A percentile compares a stretch with the other conserved stretches of the same genome.
These are phyloP conservation scores for Boletus rubescentipes DNA, from an alignment of 768 basidiomycete genomes.

Conservation along the genomic window DNA sequence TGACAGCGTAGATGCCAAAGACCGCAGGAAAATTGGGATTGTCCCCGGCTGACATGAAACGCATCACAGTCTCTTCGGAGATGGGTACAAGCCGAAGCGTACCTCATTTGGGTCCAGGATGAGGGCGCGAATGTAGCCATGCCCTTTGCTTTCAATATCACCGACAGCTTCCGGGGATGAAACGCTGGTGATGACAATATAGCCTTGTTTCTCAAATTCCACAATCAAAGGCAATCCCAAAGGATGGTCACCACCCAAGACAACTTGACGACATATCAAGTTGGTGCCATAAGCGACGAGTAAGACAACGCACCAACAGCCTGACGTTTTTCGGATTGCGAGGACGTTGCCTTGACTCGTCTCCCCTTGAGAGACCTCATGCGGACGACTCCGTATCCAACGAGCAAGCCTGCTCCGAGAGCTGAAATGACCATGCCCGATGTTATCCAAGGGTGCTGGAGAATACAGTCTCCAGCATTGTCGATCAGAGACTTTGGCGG, in stretches of 20 bases:
- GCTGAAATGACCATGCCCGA: constrained; percentile 54
- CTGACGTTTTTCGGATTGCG: constrained; percentile 41
- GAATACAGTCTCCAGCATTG: constrained; percentile 50
- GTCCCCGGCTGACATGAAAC: constrained; percentile 55
- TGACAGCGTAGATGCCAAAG: constrained; percentile 74
- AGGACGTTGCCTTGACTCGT: constrained; percentile 25
- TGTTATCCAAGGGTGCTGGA: constrained; percentile 60
- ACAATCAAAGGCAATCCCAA: constrained; percentile 69
- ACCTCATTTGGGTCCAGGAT: constrained; percentile 82
- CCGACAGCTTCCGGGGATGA: constrained; percentile 63
- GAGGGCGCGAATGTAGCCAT: constrained; percentile 79
- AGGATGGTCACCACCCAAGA: constrained; percentile 78
- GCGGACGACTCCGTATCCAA: constrained; percentile 46
- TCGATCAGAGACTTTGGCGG: constrained; percentile 48
- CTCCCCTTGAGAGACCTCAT: constrained; percentile 23
- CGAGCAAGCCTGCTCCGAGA: constrained; percentile 60
- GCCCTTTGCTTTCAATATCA: constrained; percentile 58
- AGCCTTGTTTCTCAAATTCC: constrained; percentile 75
- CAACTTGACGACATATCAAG: constrained; percentile 44
- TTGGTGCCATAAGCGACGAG: not conserved
- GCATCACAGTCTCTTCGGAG: constrained; percentile 1
- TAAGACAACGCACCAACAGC: constrained; percentile 40
- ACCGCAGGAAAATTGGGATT: constrained; percentile 75
- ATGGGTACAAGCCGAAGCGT: constrained; percentile 13
- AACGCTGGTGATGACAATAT: constrained; percentile 82